Evolutionary conservation across 768 basidiomycete genomes (phyloP), one percentile per base, ranked within the genome.

Genomic region (Lactifluus volemus): DNA sequence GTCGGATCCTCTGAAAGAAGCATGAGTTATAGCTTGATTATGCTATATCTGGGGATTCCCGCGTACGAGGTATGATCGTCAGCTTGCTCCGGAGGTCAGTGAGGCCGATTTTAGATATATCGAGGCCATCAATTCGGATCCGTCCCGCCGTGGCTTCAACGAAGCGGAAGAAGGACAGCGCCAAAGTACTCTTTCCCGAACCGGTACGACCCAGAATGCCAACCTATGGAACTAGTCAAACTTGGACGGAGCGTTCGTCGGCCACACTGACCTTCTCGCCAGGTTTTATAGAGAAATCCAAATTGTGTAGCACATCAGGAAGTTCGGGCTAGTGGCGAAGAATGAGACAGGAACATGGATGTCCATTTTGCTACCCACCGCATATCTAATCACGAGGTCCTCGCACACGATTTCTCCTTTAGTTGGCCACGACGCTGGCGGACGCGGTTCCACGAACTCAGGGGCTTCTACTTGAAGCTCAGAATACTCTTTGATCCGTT

Each of bases 401-500:
- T 92, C 81, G 68, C 88, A 88, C 65, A 79, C 78, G 65, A 94
- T 80, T 60, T 79, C 75, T 39, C 89, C 89, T 6, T 72, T 74
- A 5, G 82, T 76, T 3, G 94, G 94, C 94, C 94, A 97, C 34
- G 82, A 77, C 5, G 81, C 74, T 0, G 84, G 78, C 5, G 94
- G 93, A n/a, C 92, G 77, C 4, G 91, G 92, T 60, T 97, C 92
- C 47, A 90, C 71, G 68, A 87, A 90, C 70, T 98, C 94, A 1
- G 92, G 78, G 9, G 86, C 80, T 75, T 98, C 94, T 32, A 80
- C 80, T 45, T 76, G 71, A 32, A 94, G 73, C 65, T 92, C 89
- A 4, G 92, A 88, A 70, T 88, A 95, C 74, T 96, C 94, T 70
- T 93, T 93, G 71, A 96, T 83, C 54, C 94, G 86, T 71, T 95